A percentile compares a stretch with the other conserved stretches of the same genome.
Conservation (phyloP, 2,329 filamentous ascomycete genomes). For the Scytalidium sp. region DNA sequence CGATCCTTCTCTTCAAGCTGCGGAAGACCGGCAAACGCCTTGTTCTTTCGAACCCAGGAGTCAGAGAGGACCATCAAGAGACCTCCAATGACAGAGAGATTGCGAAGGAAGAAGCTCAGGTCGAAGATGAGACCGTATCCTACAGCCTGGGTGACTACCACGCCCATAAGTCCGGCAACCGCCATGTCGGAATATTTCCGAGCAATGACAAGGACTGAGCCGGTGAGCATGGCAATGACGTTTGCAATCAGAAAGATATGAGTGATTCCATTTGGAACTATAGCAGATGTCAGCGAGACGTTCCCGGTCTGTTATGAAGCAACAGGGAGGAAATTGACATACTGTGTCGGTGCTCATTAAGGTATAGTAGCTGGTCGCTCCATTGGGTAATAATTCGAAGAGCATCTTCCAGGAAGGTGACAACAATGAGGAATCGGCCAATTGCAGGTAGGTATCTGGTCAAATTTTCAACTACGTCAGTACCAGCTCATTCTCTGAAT, state of each 20-base stretch:
- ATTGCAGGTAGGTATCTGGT: conserved; percentile 89
- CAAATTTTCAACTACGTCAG: conserved; percentile 7
- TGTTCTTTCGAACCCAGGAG: conserved; percentile 96
- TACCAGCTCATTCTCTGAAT: not conserved
- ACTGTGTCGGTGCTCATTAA: conserved; percentile 92
- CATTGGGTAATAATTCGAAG: conserved; percentile 97
- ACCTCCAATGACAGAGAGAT: conserved; percentile 94
- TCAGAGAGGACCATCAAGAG: conserved; percentile 97
- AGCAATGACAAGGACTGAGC: conserved; percentile 83
- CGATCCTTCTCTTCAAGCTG: conserved; percentile 97
- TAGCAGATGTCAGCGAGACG: conserved; percentile 12
- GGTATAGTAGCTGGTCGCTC: conserved; percentile 89
- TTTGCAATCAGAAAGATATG: conserved; percentile 92
- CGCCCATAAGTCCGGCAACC: conserved; percentile 82
- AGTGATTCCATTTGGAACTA: conserved; percentile 84
- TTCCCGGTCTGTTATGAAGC: not conserved
- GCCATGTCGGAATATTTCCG: conserved; percentile 93
- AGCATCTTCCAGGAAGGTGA: conserved; percentile 96
- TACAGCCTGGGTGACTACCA: conserved; percentile 89
- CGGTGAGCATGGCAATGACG: conserved; percentile 80
- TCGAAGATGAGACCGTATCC: conserved; percentile 98
- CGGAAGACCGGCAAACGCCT: conserved; percentile 91
- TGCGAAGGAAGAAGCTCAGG: conserved; percentile 99
- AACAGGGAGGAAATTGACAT: conserved; percentile 27
- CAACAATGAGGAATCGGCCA: conserved; percentile 95